Base-by-base conservation (phyloP, 1,284 basidiomycete species). In the Jaminaea rosea region DNA sequence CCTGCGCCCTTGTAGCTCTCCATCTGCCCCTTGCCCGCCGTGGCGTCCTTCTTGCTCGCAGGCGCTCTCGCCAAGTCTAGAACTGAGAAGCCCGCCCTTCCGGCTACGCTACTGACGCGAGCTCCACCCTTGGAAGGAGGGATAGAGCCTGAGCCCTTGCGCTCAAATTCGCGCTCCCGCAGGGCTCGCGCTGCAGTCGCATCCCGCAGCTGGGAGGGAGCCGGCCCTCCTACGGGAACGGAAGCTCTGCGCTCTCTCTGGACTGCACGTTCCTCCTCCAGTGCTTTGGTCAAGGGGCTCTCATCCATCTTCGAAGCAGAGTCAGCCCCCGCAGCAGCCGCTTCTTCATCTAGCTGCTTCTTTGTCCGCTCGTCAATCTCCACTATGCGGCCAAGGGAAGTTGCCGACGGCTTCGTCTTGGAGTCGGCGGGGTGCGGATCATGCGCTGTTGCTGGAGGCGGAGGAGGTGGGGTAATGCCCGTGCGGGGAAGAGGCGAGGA, bases 121-220 rank as follows among this genome's bases (percentile, higher is more conserved):
- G 7, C 26, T 45, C 31, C 28, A 46, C 32, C 15, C 15, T 44
- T 13, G 10, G n/a, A 17, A 17, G 5, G 41, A 51, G 37, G n/a
- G 23, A 17, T 21, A 21, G 29, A 32, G 42, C n/a, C 15, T 27
- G 27, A 41, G 47, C 3, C 37, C 24, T n/a, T 26, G 21, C 49
- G 21, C 27, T 50, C 49, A 29, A 13, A n/a, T 44, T 13, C 4
- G 26, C 39, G 31, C 39, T 48, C 2, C n/a, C 9, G 9, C 24
- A 48, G 29, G 26, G 47, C 47, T 21, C 31, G 47, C 5, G 34
- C 47, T n/a, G n/a, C n/a, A n/a, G n/a, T n/a, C n/a, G n/a, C n/a
- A n/a, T n/a, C n/a, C n/a, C n/a, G n/a, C n/a, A n/a, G n/a, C n/a
- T n/a, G n/a, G n/a, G n/a, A n/a, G n/a, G n/a, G n/a, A n/a, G n/a